A percentile compares a stretch with the other conserved stretches of the same genome.
Evolutionary conservation across 345 rosid genomes (phyloP).

Genomic region (Populus nigra): DNA sequence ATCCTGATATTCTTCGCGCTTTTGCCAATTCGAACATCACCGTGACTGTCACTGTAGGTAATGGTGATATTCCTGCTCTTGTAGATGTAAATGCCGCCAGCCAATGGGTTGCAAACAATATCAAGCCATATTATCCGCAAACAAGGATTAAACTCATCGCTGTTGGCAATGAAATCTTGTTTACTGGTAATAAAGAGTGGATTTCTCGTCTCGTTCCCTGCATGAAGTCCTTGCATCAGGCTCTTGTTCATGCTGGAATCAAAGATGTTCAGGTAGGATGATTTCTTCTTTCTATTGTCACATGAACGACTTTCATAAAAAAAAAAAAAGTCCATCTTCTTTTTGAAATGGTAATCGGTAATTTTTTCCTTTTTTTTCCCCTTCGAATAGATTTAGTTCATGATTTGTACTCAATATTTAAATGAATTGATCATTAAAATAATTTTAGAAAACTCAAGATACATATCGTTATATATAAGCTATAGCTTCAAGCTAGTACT

Average conservation of each 20-base stretch:
- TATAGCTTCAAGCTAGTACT: too few species aligned
- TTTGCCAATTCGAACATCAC: conserved; percentile 60
- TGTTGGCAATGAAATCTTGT: conserved; percentile 72
- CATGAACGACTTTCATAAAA: neutral
- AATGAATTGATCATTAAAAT: neutral
- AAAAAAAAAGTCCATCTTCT: neutral
- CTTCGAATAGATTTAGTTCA: neutral
- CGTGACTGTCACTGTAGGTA: conserved; percentile 52
- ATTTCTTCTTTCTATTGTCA: neutral
- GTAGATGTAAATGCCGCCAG: conserved; percentile 35
- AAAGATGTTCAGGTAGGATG: conserved; percentile 50
- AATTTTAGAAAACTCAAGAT: neutral
- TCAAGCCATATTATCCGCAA: conserved; percentile 60
- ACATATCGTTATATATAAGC: too few species aligned
- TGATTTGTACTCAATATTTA: neutral
- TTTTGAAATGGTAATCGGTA: neutral
- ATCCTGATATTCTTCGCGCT: conserved; percentile 66
- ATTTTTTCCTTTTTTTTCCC: neutral
- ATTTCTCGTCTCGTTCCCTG: conserved; percentile 63
- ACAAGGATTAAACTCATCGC: conserved; percentile 60
- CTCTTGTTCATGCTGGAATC: conserved; percentile 58
- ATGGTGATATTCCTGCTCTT: conserved; percentile 61
- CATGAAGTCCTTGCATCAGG: conserved; percentile 52
- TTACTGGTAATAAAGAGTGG: conserved; percentile 33
- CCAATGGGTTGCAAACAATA: conserved; percentile 55